phyloP scores from a whole-genome alignment of 805 yeast genomes.

The Nakazawaea laoshanensis region DNA sequence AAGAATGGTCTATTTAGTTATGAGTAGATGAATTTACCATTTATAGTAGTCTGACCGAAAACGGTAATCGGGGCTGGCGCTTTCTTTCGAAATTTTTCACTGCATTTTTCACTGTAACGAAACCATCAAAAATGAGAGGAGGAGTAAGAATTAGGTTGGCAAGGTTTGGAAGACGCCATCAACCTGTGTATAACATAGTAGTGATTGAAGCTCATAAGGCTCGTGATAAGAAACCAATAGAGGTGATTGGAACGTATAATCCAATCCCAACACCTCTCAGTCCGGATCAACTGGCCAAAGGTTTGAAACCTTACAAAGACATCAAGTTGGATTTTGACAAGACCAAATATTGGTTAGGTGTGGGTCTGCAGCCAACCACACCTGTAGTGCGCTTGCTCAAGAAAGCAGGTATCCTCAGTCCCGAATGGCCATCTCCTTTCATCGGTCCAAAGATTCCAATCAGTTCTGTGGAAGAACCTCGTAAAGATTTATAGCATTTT shows the following conservation, averaged over 20 bases:
- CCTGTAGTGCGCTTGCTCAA: conserved; percentile 69
- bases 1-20: conserved; percentile 52
- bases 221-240: conserved; percentile 84
- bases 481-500: conserved; percentile 6
- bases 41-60: no score
- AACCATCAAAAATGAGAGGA: conserved; percentile 39
- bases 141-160: conserved; percentile 84
- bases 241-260: conserved; percentile 89
- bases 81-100: no score
- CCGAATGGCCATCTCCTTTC: conserved; percentile 48
- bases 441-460: conserved; percentile 15
- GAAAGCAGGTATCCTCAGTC: conserved; percentile 64
- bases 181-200: conserved; percentile 87
- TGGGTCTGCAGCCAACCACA: conserved; percentile 91
- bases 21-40: no score
- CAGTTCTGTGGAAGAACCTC: conserved; percentile 13
- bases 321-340: conserved; percentile 79
- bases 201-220: conserved; percentile 72
- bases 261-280: conserved; percentile 71
- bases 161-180: conserved; percentile 82
- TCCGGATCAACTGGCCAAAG: conserved; percentile 48
- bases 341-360: conserved; percentile 94
- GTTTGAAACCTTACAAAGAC: conserved; percentile 61
- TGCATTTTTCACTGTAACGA: background rate
- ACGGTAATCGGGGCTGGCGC: no score